phyloP scores from a whole-genome alignment of 2,329 filamentous ascomycete species.

The Periconia macrospinosa region DNA sequence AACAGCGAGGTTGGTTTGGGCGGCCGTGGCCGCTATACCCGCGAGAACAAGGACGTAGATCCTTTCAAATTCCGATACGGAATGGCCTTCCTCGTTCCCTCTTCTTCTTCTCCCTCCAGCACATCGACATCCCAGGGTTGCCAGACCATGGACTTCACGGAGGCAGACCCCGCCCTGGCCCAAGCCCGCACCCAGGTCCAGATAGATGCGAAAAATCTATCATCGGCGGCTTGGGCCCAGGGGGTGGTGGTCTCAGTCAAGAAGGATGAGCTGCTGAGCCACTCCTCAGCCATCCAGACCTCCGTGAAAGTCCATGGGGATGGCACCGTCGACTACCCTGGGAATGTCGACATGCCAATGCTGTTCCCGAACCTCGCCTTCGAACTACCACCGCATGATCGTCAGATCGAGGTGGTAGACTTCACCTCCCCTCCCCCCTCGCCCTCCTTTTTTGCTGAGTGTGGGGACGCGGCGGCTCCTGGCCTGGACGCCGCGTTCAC shows the following conservation, averaged over 20 bases:
- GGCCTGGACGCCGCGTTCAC: not conserved
- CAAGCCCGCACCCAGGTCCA: not conserved
- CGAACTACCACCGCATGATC: not conserved
- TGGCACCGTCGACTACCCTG: not conserved
- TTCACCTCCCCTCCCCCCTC: not conserved
- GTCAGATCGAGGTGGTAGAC: not conserved
- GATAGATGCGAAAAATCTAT: not conserved
- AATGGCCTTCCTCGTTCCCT: not conserved
- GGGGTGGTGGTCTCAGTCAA: not conserved
- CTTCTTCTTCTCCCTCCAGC: not conserved
- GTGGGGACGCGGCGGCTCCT: not conserved
- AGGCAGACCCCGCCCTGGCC: not conserved
- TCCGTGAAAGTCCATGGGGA: not conserved
- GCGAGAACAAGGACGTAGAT: not conserved
- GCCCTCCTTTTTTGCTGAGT: not conserved
- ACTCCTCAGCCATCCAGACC: not conserved
- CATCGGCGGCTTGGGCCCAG: not conserved
- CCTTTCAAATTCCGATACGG: constrained; percentile 9
- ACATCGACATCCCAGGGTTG: constrained; percentile 12
- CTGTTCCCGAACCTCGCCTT: not conserved
- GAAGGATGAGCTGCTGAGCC: not conserved
- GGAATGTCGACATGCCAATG: not conserved
- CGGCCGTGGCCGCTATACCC: constrained; percentile 11
- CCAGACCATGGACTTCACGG: constrained; percentile 11
- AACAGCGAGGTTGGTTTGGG: constrained; percentile 9